Conservation (phyloP, 306 rosid genomes). For the Senna tora region DNA sequence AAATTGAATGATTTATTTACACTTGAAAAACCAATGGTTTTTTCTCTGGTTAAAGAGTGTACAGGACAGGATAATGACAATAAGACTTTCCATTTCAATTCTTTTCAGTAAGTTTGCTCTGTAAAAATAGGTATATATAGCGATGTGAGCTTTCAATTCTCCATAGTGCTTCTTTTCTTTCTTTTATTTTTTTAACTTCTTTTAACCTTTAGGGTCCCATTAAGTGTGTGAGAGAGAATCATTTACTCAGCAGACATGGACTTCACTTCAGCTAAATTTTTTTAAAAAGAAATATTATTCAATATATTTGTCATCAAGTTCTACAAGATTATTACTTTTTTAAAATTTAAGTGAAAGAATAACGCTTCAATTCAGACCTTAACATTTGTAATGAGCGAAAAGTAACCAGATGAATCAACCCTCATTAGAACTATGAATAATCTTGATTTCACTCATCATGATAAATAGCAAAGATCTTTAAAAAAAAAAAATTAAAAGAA, state of each 20-base stretch:
- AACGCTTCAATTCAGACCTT: too few relatives aligned
- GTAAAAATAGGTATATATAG: neutral
- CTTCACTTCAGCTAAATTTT: slow-evolving; percentile 26
- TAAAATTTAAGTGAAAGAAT: too few relatives aligned
- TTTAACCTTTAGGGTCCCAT: slow-evolving; percentile 26
- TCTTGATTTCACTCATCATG: too few relatives aligned
- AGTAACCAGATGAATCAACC: too few relatives aligned
- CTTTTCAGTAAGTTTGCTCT: neutral
- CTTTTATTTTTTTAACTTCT: neutral
- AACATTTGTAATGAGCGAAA: too few relatives aligned
- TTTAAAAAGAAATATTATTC: too few relatives aligned
- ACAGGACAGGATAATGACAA: neutral
- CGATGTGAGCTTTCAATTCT: slow-evolving; percentile 31
- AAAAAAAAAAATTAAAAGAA: neutral
- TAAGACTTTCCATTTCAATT: neutral
- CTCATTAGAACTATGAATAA: too few relatives aligned
- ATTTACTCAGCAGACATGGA: slow-evolving; percentile 40
- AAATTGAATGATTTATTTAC: too few relatives aligned
- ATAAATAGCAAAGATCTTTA: too few relatives aligned
- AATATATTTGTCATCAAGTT: too few relatives aligned
- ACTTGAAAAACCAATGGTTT: neutral
- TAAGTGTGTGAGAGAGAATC: slow-evolving; percentile 36
- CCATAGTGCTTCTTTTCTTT: slow-evolving; percentile 19
- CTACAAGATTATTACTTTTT: too few relatives aligned
- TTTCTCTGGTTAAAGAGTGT: neutral